These are phyloP conservation scores for Simmondsia chinensis DNA, from an alignment of 148 eudicot genomes.

Conservation along the genomic window DNA sequence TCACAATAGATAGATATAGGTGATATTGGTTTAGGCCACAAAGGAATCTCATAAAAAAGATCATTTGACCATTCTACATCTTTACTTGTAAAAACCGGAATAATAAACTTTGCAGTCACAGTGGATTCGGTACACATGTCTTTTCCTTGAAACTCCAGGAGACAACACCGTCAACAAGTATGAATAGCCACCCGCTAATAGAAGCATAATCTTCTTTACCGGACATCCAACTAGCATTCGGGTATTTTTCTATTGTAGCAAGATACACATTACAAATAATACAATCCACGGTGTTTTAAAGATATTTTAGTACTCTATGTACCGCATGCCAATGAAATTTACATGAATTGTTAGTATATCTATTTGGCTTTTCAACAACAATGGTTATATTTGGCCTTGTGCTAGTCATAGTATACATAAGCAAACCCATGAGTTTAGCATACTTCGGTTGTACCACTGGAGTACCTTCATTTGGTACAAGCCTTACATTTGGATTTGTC, in stretches of 20 bases:
- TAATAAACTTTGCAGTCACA: conserved; percentile 10
- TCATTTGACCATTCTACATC: background rate
- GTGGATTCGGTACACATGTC: conserved; percentile 4
- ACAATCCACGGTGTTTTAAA: background rate
- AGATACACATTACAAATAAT: background rate
- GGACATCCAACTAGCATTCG: conserved; percentile 4
- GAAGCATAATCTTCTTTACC: background rate
- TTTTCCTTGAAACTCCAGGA: conserved; percentile 9
- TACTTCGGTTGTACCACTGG: background rate
- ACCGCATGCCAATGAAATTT: conserved; percentile 3
- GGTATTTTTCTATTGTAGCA: background rate
- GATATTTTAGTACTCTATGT: background rate
- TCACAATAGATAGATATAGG: background rate
- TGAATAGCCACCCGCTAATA: conserved; percentile 1
- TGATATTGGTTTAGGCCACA: background rate
- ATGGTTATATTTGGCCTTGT: conserved; percentile 9
- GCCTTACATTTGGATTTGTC: too few relatives aligned
- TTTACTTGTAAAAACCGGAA: background rate
- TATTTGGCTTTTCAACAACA: background rate
- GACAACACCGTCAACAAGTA: background rate
- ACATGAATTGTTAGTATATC: background rate
- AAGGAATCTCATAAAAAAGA: background rate
- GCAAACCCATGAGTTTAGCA: background rate
- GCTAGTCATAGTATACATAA: conserved; percentile 13
- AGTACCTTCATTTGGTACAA: too few relatives aligned